Evolutionary conservation across 768 basidiomycete genomes (phyloP).

Genomic region (Lactarius hatsudake): DNA sequence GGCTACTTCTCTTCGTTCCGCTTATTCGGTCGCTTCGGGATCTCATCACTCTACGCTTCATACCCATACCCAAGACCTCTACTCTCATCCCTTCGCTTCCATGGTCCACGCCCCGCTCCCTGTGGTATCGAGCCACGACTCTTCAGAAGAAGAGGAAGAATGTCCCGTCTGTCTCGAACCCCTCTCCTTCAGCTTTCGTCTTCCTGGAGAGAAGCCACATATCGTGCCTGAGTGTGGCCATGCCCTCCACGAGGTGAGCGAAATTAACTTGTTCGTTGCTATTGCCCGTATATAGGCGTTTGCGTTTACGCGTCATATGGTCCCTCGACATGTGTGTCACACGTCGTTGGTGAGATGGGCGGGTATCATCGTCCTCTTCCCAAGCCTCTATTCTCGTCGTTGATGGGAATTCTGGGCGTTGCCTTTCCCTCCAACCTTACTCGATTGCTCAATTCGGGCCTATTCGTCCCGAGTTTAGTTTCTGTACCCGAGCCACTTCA

Average conservation of each 20-base stretch:
- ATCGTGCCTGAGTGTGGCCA: slow-evolving; percentile 98
- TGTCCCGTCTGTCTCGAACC: slow-evolving; percentile 98
- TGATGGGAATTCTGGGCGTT: not conserved
- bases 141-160: slow-evolving; percentile 75
- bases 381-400: not conserved
- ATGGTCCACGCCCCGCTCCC: slow-evolving; percentile 68
- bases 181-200: slow-evolving; percentile 85
- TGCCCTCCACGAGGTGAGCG: slow-evolving; percentile 84
- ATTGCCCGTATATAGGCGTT: not conserved
- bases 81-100: slow-evolving; percentile 51
- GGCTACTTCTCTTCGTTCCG: slow-evolving; percentile 6
- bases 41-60: slow-evolving; percentile 38
- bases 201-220: slow-evolving; percentile 96
- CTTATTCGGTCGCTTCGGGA: slow-evolving; percentile 30
- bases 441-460: not conserved
- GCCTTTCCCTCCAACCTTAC: not conserved
- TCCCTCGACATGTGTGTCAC: not conserved
- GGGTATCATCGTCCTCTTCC: not conserved
- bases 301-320: slow-evolving; percentile 14
- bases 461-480: not conserved
- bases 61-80: slow-evolving; percentile 28
- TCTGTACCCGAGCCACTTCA: not conserved
- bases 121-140: slow-evolving; percentile 64
- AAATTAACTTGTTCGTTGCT: not conserved
- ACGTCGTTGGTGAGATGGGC: not conserved